Evolutionary conservation across 2,329 filamentous ascomycete species (phyloP).

Genomic region (Fusarium mundagurra): DNA sequence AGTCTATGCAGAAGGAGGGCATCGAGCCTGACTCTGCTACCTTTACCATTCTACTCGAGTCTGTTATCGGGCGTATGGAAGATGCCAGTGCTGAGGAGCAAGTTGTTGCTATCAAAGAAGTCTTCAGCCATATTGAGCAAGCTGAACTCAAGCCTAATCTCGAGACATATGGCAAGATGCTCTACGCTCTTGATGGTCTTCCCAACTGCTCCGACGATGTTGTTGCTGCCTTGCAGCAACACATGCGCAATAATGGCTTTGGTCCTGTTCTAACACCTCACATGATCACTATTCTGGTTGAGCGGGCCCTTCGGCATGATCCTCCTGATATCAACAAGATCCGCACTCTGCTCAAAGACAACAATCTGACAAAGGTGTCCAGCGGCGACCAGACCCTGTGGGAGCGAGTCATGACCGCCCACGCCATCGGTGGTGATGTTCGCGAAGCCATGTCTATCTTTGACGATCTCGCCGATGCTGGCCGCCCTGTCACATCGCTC

Average conservation of each 20-base stretch:
- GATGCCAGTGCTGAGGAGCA: constrained; percentile 59
- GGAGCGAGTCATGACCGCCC: constrained; percentile 76
- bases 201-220: constrained; percentile 56
- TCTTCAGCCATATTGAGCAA: constrained; percentile 67
- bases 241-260: constrained; percentile 66
- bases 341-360: constrained; percentile 68
- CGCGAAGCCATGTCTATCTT: constrained; percentile 61
- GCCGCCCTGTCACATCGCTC: constrained; percentile 55
- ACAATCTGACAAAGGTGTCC: constrained; percentile 51
- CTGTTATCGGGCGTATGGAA: constrained; percentile 57
- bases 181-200: constrained; percentile 60
- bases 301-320: constrained; percentile 69
- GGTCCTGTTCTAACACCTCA: constrained; percentile 67
- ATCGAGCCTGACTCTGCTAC: constrained; percentile 73
- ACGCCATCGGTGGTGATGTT: constrained; percentile 63
- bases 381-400: constrained; percentile 71
- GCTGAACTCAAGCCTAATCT: constrained; percentile 68
- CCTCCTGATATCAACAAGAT: constrained; percentile 70
- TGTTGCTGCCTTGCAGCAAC: constrained; percentile 68
- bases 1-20: constrained; percentile 65
- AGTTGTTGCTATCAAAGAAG: constrained; percentile 58
- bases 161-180: constrained; percentile 74
- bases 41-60: constrained; percentile 77
- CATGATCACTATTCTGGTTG: constrained; percentile 79
- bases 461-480: constrained; percentile 52